Evolutionary conservation across 2,329 filamentous ascomycete genomes (phyloP), one percentile per base, ranked within the genome.

Genomic region (Amesomyces nigricolor): DNA sequence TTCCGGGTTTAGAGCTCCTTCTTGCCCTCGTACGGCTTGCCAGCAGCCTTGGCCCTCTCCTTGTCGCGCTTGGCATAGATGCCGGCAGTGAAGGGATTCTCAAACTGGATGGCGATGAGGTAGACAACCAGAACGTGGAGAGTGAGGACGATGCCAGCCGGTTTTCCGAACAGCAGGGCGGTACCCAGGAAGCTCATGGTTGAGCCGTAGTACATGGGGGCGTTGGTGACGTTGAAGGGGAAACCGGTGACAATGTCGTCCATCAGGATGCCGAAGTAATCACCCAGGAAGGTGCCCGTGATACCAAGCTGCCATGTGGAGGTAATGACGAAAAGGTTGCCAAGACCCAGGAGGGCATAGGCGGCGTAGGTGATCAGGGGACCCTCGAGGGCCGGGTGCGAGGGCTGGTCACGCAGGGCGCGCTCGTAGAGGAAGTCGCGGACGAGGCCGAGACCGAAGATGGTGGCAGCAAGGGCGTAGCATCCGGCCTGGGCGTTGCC

Each of bases 261-360:
- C 91, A 96, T 95, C 62, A 99, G 79, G 70, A 97, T 96, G 64
- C 94, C 94, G 70, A 97, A 99, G 78, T 99, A 99, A 76, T 99
- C 94, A 64, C 94, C 94, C 37, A 99, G 78, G 70, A 96, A 99
- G 38, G 94, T 99, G 60, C 94, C 94, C 0, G 91, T 96, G 66
- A 99, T 83, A 56, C 94, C 94, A 40, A 99, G 83, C 35, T 86
- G 88, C 84, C 85, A 96, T 74, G 95, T 97, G 58, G 88, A 94
- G 35, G 87, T 86, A 49, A 97, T 66, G 48, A 99, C 94, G 37
- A 99, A 83, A 50, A 87, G 72, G 71, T 96, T 96, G 56, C 94
- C 94, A 38, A 75, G 68, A 29, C 79, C 78, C 64, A 97, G 81
- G 53, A 97, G 81, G 4, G 75, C 80, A 61, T 86, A 86, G 42